A percentile compares a stretch with the other conserved stretches of the same genome.
Evolutionary conservation across 1,284 basidiomycete species (phyloP).

Genomic region (Leccinum subrobustum): DNA sequence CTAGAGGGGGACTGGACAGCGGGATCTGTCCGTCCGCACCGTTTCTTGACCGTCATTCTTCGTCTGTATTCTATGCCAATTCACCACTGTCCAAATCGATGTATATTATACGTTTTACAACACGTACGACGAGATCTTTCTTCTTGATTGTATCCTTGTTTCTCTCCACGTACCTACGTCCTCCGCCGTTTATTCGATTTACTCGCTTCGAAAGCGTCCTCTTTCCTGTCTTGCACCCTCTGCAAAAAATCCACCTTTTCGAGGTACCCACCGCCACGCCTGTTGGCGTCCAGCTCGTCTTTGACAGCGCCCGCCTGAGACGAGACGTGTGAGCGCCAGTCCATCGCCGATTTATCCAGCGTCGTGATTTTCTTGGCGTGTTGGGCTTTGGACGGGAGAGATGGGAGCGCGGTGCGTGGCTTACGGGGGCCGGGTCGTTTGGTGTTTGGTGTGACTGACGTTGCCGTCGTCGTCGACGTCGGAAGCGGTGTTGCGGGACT

Average conservation of each 20-base stretch:
- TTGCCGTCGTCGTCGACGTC: background rate
- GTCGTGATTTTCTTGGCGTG: slow-evolving; percentile 77
- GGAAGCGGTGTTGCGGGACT: slow-evolving; percentile 17
- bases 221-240: slow-evolving; percentile 68
- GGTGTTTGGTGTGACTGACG: slow-evolving; percentile 13
- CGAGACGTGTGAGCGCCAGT: slow-evolving; percentile 71
- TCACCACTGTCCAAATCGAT: slow-evolving; percentile 1
- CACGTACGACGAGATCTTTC: background rate
- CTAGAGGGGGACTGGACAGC: background rate
- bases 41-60: slow-evolving; percentile 1
- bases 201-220: slow-evolving; percentile 56
- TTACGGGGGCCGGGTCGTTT: slow-evolving; percentile 65
- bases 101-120: slow-evolving; percentile 6
- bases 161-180: slow-evolving; percentile 23
- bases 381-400: slow-evolving; percentile 42
- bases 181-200: slow-evolving; percentile 58
- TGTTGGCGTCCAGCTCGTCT: slow-evolving; percentile 72
- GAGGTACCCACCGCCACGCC: slow-evolving; percentile 72
- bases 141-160: background rate
- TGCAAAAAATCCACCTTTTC: slow-evolving; percentile 80
- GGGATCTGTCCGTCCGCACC: background rate
- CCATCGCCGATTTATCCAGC: slow-evolving; percentile 79
- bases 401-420: slow-evolving; percentile 51
- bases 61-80: background rate
- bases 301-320: slow-evolving; percentile 44